Evolutionary conservation across 805 yeast species (phyloP), one percentile per base, ranked within the genome.

Genomic region (Schizosaccharomyces pombe): DNA sequence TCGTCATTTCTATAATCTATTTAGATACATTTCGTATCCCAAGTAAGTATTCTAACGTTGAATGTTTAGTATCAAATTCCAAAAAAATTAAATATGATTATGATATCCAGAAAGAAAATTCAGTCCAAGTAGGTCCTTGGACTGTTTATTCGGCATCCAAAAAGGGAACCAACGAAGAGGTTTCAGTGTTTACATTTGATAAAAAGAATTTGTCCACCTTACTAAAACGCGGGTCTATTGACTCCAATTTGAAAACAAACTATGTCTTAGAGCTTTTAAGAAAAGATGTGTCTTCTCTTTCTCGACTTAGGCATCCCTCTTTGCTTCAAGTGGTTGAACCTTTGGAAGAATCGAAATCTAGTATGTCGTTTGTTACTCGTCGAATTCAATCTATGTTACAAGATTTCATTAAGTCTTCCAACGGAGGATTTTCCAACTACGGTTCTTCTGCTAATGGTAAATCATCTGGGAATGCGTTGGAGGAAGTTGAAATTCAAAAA

Each of bases 301-400:
- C 93, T 16, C 82, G 80, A 63, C 70, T 91, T 60, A 82, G 86
- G 60, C 99, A 91, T 64, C 98, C 99, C 0, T 80, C 85, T 58
- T 72, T 91, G 29, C 67, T 91, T 51, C 79, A 86, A 1, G 72
- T 91, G 2, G 76, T 84, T 37, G 98, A 93, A 64, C 94, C 94
- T 0, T 66, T 87, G 57, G 97, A 91, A 65, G 94, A 86, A 59
- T 82, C 89, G 37, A 80, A 80, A 59, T 74, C 76, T 59, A 76
- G 84, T 56, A 73, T 87, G 59, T 63, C 81, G 55, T 89, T 91
- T 68, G 98, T 82, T 11, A 78, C 93, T 0, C 98, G 91, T 64
- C 76, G 79, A 33, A 79, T 91, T 5, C 71, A 74, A 0, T 34
- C 16, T 16, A 16, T 11, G 16, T 31, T 32, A 19, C 47, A 32